Conservation (phyloP, 2,329 filamentous ascomycete species). For the Anthostomella pinea region DNA sequence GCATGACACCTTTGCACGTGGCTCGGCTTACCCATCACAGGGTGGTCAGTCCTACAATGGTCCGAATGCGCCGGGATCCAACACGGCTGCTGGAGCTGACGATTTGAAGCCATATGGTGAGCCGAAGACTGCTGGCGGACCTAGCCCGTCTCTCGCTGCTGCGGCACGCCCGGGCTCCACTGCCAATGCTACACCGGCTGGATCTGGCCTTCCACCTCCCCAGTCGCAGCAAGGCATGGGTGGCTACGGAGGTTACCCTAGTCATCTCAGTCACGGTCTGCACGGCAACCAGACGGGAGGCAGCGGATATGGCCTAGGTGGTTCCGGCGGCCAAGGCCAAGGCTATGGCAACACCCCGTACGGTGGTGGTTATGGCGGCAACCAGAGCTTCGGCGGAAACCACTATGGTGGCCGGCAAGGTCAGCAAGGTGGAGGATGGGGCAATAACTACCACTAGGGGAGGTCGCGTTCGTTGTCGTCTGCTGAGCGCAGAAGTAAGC, state of each 20-base stretch:
- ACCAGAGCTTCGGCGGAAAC: slow-evolving; percentile 44
- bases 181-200: slow-evolving; percentile 50
- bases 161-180: slow-evolving; percentile 58
- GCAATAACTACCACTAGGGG: slow-evolving; percentile 54
- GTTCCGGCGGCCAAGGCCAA: slow-evolving; percentile 48
- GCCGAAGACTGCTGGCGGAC: slow-evolving; percentile 50
- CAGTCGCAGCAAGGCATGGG: slow-evolving; percentile 55
- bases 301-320: slow-evolving; percentile 53
- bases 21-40: slow-evolving; percentile 54
- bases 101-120: slow-evolving; percentile 61
- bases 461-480: too few species aligned
- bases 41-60: slow-evolving; percentile 52
- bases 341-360: slow-evolving; percentile 56
- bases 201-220: slow-evolving; percentile 53
- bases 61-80: slow-evolving; percentile 45
- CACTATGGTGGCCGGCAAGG: slow-evolving; percentile 47
- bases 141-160: slow-evolving; percentile 54
- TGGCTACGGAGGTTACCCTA: slow-evolving; percentile 54
- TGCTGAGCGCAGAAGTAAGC: slow-evolving; percentile 17
- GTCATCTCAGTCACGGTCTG: slow-evolving; percentile 50
- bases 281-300: slow-evolving; percentile 47
- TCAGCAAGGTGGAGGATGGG: slow-evolving; percentile 56
- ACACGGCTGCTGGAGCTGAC: slow-evolving; percentile 42
- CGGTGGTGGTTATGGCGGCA: slow-evolving; percentile 49
- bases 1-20: slow-evolving; percentile 55